Base-by-base conservation (phyloP, 306 rosid genomes). In the Lathyrus aphaca region DNA sequence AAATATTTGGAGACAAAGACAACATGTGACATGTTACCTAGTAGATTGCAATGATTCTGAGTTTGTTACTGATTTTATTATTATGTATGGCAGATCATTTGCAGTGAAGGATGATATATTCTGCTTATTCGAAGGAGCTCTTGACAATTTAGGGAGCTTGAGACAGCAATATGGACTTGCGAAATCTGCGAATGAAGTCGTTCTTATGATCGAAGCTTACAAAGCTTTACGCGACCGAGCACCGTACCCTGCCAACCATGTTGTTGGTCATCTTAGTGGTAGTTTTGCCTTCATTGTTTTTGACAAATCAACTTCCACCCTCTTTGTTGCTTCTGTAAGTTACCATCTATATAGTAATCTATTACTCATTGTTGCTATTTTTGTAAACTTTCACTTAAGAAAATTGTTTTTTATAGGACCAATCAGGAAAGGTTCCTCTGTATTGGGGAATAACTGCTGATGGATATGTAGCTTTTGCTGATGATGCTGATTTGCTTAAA, bases 371-470 rank as follows among this genome's bases (percentile, higher is more conserved):
- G 44, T 8, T 38, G 43, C 3, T 8, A 8, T 38, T 13, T 44
- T 44, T 23, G 49, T 44, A 11, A 44, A 5, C 42, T 69, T 40
- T 51, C 27, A 21, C 85, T 59, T 13, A 64, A 45, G 10, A 61
- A n/a, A 37, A 27, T 16, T 66, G 5, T 75, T 72, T 74, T 49
- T 68, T 46, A 76, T 84, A 95, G 99, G 99, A 95, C 76, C 97
- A 86, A 80, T 35, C 30, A n/a, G 96, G 96, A 23, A 89, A 95
- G 76, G 84, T 86, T 79, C 95, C 95, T 48, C 84, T 95, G 18
- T 91, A 85, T 37, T 95, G 99, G 99, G 99, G 99, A 83, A 95
- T 95, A 69, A 95, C 99, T 2, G 99, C 99, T 29, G 99, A 95
- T 74, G 99, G 97, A 6, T 86, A 79, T 11, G 99, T 95, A 14